Percentiles rank a stretch among this genome's conserved stretches.
Evolutionary conservation across 139 green algal genomes (phyloP).

Genomic region (Desmodesmus armatus): DNA sequence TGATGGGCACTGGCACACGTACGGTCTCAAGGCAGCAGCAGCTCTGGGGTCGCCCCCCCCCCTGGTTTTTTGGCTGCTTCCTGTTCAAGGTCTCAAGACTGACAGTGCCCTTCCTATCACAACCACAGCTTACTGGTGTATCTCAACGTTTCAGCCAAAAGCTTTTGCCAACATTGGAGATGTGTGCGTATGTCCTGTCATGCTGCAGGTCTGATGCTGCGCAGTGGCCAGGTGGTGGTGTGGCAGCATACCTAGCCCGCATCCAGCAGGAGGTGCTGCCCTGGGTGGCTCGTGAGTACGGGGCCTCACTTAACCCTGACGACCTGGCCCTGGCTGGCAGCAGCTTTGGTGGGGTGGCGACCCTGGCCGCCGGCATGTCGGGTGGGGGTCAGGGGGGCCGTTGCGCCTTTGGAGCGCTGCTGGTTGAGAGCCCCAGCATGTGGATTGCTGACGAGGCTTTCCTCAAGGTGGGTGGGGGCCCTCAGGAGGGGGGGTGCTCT

Average conservation of each 20-base stretch:
- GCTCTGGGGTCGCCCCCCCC: too few relatives aligned
- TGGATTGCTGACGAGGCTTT: slow-evolving; percentile 59
- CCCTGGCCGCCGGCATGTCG: slow-evolving; percentile 48
- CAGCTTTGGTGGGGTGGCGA: slow-evolving; percentile 68
- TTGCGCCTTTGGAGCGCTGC: slow-evolving; percentile 45
- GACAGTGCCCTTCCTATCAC: too few relatives aligned
- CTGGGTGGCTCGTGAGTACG: slow-evolving; percentile 47
- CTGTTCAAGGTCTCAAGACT: too few relatives aligned
- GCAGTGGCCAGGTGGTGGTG: slow-evolving; percentile 37
- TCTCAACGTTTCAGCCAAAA: too few relatives aligned
- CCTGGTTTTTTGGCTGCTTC: too few relatives aligned
- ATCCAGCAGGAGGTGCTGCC: slow-evolving; percentile 58
- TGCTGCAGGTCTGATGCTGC: slow-evolving; percentile 37
- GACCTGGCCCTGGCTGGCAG: slow-evolving; percentile 59
- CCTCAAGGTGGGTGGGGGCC: slow-evolving; percentile 31
- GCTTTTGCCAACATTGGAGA: too few relatives aligned
- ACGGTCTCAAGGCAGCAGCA: too few relatives aligned
- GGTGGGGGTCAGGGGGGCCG: not conserved
- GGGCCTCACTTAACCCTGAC: slow-evolving; percentile 6
- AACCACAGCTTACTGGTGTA: too few relatives aligned
- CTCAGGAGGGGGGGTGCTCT: too few relatives aligned
- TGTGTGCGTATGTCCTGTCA: too few relatives aligned
- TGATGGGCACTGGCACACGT: too few relatives aligned
- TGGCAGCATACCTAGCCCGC: slow-evolving; percentile 10
- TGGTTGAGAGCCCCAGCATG: slow-evolving; percentile 66